These are phyloP conservation scores for Fusarium papillatum DNA, from an alignment of 2,329 filamentous ascomycete species.

Conservation along the genomic window DNA sequence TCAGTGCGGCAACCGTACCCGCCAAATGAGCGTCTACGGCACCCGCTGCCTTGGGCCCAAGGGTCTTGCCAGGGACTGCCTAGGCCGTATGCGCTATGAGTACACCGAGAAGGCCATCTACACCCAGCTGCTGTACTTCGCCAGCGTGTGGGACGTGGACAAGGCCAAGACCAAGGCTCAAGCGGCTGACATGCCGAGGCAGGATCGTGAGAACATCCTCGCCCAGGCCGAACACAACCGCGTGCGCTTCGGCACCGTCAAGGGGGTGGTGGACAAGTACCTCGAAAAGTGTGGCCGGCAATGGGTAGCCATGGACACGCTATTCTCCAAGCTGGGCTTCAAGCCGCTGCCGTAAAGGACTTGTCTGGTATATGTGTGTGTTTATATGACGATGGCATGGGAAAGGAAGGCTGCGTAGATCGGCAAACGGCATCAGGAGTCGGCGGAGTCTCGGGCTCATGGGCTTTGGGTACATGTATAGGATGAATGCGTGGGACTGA, in stretches of 20 bases:
- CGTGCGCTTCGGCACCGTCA: constrained; percentile 81
- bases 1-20: constrained; percentile 87
- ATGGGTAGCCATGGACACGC: constrained; percentile 93
- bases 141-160: constrained; percentile 89
- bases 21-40: constrained; percentile 95
- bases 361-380: not conserved
- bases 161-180: constrained; percentile 72
- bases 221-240: constrained; percentile 88
- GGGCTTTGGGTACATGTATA: constrained; percentile 10
- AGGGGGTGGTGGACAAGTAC: constrained; percentile 84
- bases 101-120: constrained; percentile 91
- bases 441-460: constrained; percentile 27
- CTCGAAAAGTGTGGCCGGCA: constrained; percentile 90
- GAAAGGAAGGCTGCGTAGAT: not conserved
- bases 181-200: constrained; percentile 59
- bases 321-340: constrained; percentile 81
- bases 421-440: constrained; percentile 18
- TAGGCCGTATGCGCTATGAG: constrained; percentile 91
- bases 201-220: constrained; percentile 75
- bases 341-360: constrained; percentile 45
- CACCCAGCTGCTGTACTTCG: constrained; percentile 93
- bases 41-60: constrained; percentile 89
- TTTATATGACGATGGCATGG: not conserved
- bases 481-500: not conserved
- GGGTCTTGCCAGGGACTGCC: constrained; percentile 86